These are phyloP conservation scores for Sphaerobolus stellatus DNA, from an alignment of 1,284 basidiomycete species.

Conservation along the genomic window DNA sequence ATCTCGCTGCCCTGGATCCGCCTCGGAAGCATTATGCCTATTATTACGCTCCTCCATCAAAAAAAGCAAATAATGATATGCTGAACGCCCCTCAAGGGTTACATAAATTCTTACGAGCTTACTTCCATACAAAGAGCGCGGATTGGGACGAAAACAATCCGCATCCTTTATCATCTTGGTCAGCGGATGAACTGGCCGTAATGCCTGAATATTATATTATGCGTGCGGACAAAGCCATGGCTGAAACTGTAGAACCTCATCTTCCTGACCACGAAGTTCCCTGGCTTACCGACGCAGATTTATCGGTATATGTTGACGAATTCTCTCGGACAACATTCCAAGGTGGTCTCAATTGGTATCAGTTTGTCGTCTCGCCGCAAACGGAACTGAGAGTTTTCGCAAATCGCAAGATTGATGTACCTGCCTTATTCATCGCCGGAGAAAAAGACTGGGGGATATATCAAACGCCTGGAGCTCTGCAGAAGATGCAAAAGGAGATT, in stretches of 20 bases:
- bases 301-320: constrained; percentile 48
- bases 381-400: constrained; percentile 14
- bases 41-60: constrained; percentile 45
- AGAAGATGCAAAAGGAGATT: constrained; percentile 39
- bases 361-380: constrained; percentile 30
- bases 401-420: constrained; percentile 43
- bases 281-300: constrained; percentile 53
- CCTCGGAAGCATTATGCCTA: constrained; percentile 59
- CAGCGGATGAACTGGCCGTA: constrained; percentile 35
- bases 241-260: constrained; percentile 5
- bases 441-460: constrained; percentile 58
- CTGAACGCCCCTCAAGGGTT: constrained; percentile 41
- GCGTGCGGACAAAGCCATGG: constrained; percentile 51
- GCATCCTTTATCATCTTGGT: constrained; percentile 35
- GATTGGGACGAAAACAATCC: constrained; percentile 47
- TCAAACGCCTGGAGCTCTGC: constrained; percentile 49
- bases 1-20: constrained; percentile 43
- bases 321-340: constrained; percentile 59
- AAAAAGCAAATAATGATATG: constrained; percentile 8
- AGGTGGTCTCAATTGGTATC: constrained; percentile 58
- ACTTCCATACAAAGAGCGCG: constrained; percentile 61
- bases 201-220: constrained; percentile 67
- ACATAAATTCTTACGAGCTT: constrained; percentile 51
- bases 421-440: constrained; percentile 56
- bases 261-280: not conserved